Percentiles rank a stretch among this genome's conserved stretches.
These are phyloP conservation scores for Malus sieversii DNA, from an alignment of 306 rosid genomes.

Conservation along the genomic window DNA sequence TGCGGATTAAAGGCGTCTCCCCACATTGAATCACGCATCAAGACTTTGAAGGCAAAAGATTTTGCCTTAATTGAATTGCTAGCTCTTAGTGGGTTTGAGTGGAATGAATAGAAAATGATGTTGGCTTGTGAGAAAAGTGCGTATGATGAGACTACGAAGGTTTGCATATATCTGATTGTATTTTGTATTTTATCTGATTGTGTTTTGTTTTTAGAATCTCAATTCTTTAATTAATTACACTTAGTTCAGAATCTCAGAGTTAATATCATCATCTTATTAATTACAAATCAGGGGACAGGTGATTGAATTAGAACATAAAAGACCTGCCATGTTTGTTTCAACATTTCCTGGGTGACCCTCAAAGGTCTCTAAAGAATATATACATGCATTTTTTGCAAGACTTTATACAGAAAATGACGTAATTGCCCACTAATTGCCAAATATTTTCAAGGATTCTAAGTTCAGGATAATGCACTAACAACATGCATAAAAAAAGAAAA, in stretches of 20 bases:
- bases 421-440: not conserved
- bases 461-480: not conserved
- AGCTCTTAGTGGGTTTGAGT: too few species aligned
- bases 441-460: not conserved
- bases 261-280: not conserved
- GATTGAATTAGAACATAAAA: not conserved
- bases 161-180: too few species aligned
- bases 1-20: too few species aligned
- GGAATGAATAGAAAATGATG: too few species aligned
- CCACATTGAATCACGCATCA: too few species aligned
- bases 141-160: too few species aligned
- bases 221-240: slow-evolving; percentile 3
- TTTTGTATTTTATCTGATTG: too few species aligned
- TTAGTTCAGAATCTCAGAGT: not conserved
- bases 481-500: not conserved
- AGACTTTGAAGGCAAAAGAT: too few species aligned
- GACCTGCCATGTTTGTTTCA: not conserved
- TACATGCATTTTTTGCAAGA: not conserved
- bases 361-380: not conserved
- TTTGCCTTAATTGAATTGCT: too few species aligned
- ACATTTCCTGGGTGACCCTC: not conserved
- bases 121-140: too few species aligned
- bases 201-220: not conserved
- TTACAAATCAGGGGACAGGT: not conserved
- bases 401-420: not conserved